A percentile compares a stretch with the other conserved stretches of the same genome.
These are phyloP conservation scores for Debaryomyces sp. DNA, from an alignment of 1,139 yeast genomes.

Conservation along the genomic window DNA sequence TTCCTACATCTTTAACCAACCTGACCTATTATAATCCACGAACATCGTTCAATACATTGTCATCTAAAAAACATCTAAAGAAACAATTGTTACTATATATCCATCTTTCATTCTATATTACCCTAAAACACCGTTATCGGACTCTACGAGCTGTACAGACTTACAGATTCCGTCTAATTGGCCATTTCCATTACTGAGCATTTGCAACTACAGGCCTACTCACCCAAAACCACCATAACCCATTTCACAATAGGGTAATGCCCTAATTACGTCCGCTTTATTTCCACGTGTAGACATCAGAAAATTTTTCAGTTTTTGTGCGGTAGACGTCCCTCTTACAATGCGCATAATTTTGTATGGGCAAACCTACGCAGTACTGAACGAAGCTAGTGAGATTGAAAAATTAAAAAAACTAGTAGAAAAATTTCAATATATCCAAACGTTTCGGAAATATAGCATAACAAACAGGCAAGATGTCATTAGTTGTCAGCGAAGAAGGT, in stretches of 20 bases:
- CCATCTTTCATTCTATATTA: no score
- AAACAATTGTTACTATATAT: no score
- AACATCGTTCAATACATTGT: no score
- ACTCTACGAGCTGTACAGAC: no score
- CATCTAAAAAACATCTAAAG: no score
- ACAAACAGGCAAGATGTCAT: slow-evolving; percentile 68
- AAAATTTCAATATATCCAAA: not conserved
- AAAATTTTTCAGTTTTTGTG: slow-evolving; percentile 1
- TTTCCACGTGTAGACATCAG: not conserved
- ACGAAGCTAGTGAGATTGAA: slow-evolving; percentile 1
- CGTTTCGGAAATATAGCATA: slow-evolving; percentile 10
- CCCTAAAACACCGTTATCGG: no score
- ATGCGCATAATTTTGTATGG: slow-evolving; percentile 4
- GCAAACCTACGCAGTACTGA: not conserved
- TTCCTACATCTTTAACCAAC: no score
- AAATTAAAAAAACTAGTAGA: slow-evolving; percentile 7
- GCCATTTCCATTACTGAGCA: not conserved
- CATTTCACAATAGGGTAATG: not conserved
- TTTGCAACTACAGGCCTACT: not conserved
- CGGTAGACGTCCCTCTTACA: not conserved
- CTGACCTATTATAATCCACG: no score
- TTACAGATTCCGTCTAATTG: no score
- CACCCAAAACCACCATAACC: not conserved
- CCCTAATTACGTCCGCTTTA: not conserved
- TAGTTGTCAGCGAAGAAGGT: slow-evolving; percentile 99